phyloP scores from a whole-genome alignment of 2,329 filamentous ascomycete species.

The Colletotrichum shisoi region DNA sequence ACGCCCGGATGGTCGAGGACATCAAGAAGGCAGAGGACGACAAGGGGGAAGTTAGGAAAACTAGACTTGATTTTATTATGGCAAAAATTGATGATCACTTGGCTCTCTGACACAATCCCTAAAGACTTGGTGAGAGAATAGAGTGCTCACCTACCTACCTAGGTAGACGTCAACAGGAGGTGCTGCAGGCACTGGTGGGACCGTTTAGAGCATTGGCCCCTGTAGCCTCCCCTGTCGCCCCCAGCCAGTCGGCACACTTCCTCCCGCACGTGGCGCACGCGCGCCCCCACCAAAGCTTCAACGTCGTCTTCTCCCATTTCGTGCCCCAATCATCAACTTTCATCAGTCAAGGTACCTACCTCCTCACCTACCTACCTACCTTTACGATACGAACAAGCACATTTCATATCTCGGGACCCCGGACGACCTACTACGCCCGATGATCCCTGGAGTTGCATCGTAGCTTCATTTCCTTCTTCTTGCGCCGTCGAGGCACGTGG shows the following conservation, averaged over 20 bases:
- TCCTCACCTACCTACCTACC: too few species aligned
- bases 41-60: too few species aligned
- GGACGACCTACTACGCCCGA: neutral
- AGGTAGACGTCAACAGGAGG: too few species aligned
- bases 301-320: slow-evolving; percentile 14
- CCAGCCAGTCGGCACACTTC: slow-evolving; percentile 36
- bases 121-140: too few species aligned
- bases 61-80: too few species aligned
- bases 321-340: slow-evolving; percentile 7
- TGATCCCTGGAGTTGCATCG: slow-evolving; percentile 18
- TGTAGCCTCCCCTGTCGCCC: slow-evolving; percentile 23
- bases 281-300: slow-evolving; percentile 22
- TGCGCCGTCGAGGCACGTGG: slow-evolving; percentile 1
- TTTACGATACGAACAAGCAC: neutral
- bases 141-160: too few species aligned
- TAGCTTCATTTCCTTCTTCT: neutral
- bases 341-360: slow-evolving; percentile 15
- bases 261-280: slow-evolving; percentile 38
- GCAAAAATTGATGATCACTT: too few species aligned
- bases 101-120: too few species aligned
- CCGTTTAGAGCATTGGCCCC: slow-evolving; percentile 6
- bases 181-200: slow-evolving; percentile 5
- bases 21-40: neutral
- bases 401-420: neutral
- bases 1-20: neutral